These are phyloP conservation scores for Neurospora sp. DNA, from an alignment of 495 filamentous ascomycete genomes.

Conservation along the genomic window DNA sequence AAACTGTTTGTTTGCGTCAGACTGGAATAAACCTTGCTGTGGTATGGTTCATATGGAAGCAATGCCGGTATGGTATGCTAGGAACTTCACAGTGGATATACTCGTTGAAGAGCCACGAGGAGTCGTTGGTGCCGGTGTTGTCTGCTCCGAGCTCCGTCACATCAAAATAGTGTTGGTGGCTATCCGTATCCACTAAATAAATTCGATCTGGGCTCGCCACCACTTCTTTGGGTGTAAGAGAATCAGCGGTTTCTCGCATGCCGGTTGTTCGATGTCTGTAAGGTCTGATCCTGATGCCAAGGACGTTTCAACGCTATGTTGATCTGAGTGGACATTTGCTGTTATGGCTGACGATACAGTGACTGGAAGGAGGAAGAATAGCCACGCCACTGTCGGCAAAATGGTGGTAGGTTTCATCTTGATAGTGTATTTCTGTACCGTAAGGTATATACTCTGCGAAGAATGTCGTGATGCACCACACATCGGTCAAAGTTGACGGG, in stretches of 20 bases:
- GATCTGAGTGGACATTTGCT: neutral
- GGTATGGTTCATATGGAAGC: neutral
- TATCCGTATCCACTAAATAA: constrained; percentile 12
- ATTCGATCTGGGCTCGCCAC: constrained; percentile 15
- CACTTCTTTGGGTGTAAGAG: constrained; percentile 8
- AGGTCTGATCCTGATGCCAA: neutral
- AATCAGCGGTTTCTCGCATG: neutral
- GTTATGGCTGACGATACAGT: neutral
- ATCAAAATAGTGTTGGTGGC: neutral
- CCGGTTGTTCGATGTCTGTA: neutral
- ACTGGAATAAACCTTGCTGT: neutral
- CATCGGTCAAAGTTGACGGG: neutral
- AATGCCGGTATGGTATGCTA: neutral
- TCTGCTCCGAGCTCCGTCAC: neutral
- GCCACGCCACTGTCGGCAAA: neutral
- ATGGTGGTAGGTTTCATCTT: neutral
- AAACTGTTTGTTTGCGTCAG: neutral
- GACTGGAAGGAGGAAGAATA: neutral
- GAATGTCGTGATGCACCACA: neutral
- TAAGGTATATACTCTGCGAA: neutral
- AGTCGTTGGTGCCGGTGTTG: neutral
- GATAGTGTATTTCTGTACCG: neutral
- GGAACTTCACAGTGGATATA: neutral
- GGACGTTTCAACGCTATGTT: neutral
- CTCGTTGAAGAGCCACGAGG: neutral